These are phyloP conservation scores for Musa itinerans DNA, from an alignment of 176 grass and related monocot species.

Conservation along the genomic window DNA sequence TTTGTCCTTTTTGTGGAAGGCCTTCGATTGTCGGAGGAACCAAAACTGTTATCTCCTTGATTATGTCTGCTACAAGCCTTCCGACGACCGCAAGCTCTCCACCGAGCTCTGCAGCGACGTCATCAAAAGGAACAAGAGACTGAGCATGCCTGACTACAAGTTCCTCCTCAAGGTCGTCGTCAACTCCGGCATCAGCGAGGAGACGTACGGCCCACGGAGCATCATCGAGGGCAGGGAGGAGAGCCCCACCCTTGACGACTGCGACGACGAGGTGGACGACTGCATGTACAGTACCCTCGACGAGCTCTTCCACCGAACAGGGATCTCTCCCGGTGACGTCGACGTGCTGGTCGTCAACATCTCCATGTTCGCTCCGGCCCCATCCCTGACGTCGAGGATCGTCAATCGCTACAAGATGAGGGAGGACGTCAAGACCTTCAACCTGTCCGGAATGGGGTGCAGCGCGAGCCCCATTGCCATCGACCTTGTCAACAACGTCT, in stretches of 20 bases:
- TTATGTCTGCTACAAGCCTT: constrained; percentile 72
- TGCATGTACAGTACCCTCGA: constrained; percentile 42
- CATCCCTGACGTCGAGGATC: constrained; percentile 39
- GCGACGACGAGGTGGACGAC: constrained; percentile 46
- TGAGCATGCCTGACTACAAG: constrained; percentile 56
- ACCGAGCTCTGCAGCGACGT: constrained; percentile 42
- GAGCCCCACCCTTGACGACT: constrained; percentile 21
- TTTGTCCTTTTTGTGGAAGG: too few relatives aligned
- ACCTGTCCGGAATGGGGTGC: constrained; percentile 81
- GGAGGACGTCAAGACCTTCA: constrained; percentile 53
- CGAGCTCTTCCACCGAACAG: constrained; percentile 24
- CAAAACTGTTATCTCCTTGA: constrained; percentile 59
- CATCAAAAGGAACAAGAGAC: constrained; percentile 60
- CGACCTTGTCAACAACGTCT: constrained; percentile 50
- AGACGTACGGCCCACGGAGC: constrained; percentile 65
- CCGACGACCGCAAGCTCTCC: constrained; percentile 48
- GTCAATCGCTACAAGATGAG: constrained; percentile 46
- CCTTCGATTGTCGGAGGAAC: not conserved
- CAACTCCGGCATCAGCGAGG: constrained; percentile 82
- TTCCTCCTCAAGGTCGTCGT: constrained; percentile 85
- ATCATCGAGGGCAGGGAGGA: constrained; percentile 65
- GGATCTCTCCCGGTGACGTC: constrained; percentile 26
- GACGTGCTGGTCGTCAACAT: constrained; percentile 67
- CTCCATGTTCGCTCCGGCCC: constrained; percentile 49
- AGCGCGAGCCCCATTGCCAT: constrained; percentile 54